Evolutionary conservation across 2,329 filamentous ascomycete species (phyloP).

Genomic region (Laburnicola sp.): DNA sequence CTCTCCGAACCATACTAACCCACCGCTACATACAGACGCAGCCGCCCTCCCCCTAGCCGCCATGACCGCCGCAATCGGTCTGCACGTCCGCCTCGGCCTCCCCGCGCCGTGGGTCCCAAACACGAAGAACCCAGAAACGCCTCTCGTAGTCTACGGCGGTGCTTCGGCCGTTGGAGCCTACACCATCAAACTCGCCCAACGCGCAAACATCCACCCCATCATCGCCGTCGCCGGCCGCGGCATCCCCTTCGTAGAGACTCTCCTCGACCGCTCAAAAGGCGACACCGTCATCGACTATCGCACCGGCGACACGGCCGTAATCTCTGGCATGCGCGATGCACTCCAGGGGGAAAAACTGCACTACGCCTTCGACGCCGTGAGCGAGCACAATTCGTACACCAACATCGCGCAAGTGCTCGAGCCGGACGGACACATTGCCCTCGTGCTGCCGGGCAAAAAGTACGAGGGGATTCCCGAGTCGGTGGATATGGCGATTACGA

Average conservation of each 20-base stretch:
- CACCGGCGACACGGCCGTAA: conserved; percentile 51
- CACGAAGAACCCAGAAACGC: conserved; percentile 11
- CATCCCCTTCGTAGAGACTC: conserved; percentile 31
- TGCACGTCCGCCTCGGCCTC: conserved; percentile 44
- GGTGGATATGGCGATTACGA: conserved; percentile 46
- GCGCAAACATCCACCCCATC: conserved; percentile 43
- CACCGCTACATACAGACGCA: conserved; percentile 44
- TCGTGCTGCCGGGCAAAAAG: conserved; percentile 50
- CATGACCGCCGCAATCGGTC: conserved; percentile 47
- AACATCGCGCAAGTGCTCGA: conserved; percentile 44
- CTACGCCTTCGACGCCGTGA: conserved; percentile 61
- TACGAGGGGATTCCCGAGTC: conserved; percentile 48
- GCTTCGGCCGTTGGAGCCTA: conserved; percentile 43
- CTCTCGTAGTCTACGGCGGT: conserved; percentile 43
- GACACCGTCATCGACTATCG: conserved; percentile 53
- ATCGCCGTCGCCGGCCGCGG: conserved; percentile 43
- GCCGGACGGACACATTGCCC: conserved; percentile 35
- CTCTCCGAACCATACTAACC: too few species aligned
- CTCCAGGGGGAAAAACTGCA: conserved; percentile 49
- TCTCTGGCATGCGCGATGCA: conserved; percentile 48
- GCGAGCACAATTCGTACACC: conserved; percentile 50
- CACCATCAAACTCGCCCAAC: conserved; percentile 39
- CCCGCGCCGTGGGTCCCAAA: conserved; percentile 40
- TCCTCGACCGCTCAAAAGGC: conserved; percentile 39
- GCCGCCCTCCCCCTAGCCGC: conserved; percentile 48